phyloP scores from a whole-genome alignment of 805 yeast species.

The Candida boidinii region DNA sequence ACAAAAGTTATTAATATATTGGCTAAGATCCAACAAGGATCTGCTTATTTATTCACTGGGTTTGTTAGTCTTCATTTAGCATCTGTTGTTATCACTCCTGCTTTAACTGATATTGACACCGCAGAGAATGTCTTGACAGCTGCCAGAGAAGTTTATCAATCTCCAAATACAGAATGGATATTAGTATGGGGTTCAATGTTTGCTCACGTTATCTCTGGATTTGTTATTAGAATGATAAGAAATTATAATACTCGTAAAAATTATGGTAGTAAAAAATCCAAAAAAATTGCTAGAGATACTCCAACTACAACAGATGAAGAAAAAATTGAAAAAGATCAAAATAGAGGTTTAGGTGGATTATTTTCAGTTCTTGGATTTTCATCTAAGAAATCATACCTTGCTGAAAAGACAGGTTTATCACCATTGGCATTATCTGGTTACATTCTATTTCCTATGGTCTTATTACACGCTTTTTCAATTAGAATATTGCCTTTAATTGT shows the following conservation, averaged over 20 bases:
- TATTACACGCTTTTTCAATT: conserved; percentile 38
- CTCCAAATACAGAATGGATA: conserved; percentile 37
- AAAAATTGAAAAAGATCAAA: conserved; percentile 23
- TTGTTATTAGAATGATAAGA: conserved; percentile 32
- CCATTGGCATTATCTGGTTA: conserved; percentile 59
- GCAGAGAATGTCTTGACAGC: conserved; percentile 50
- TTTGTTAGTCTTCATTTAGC: conserved; percentile 52
- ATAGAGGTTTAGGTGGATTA: conserved; percentile 57
- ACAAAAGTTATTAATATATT: background rate
- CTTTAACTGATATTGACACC: conserved; percentile 29
- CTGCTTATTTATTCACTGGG: conserved; percentile 47
- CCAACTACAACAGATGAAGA: conserved; percentile 7
- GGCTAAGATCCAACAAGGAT: conserved; percentile 40
- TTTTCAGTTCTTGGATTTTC: conserved; percentile 49
- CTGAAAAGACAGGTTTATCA: conserved; percentile 36
- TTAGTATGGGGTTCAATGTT: conserved; percentile 38
- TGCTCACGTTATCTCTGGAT: conserved; percentile 47
- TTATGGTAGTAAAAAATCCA: conserved; percentile 12
- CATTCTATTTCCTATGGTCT: conserved; percentile 33
- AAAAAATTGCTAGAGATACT: background rate
- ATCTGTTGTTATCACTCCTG: conserved; percentile 47
- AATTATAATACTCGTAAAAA: conserved; percentile 19
- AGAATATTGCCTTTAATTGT: conserved; percentile 41
- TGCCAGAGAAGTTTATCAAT: conserved; percentile 55
- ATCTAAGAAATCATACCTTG: conserved; percentile 35